Evolutionary conservation across 2,329 filamentous ascomycete genomes (phyloP), one percentile per base, ranked within the genome.

Genomic region (Fusarium kyushuense): DNA sequence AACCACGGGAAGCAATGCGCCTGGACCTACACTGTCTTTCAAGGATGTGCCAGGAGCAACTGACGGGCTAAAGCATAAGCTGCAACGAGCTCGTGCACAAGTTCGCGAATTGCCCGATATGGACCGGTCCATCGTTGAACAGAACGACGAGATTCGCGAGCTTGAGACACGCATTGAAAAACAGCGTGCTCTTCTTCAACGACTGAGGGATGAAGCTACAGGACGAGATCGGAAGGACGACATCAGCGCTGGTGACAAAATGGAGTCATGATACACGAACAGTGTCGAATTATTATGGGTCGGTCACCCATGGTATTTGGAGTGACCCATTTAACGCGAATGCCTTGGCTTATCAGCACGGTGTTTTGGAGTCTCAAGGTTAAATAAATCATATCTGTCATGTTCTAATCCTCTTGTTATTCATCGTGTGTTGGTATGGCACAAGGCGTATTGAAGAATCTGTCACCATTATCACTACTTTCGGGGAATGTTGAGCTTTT

Each of bases 11-110:
- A 68, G 71, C 65, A 71, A 78, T 63, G 70, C 75, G 68, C 66
- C 72, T 57, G 77, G 80, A 57, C 73, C 78, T 74, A 75, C 76
- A 43, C 79, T 84, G 41, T 82, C 79, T 17, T 82, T 86, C 65
- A 96, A 97, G 77, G 91, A 97, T 72, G 87, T 98, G 17, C 89
- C 91, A 3, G 87, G 89, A 4, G 93, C 92, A 35, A 92, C 92
- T 2, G 92, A 93, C 74, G 86, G 87, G 35, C 84, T 97, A 72
- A 94, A 93, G 79, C 90, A 94, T 79, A 92, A 93, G 79, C 87
- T 98, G 60, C 91, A 94, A 77, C 90, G 90, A 70, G 94, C 94
- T 49, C 85, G 92, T 49, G 84, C 83, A 33, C 87, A 89, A 71
- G 83, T 94, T 53, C 84, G 85, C 74, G 81, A 83, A 29, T 78